These are phyloP conservation scores for Houttuynia cordata DNA, from an alignment of 164 flowering plant species.

Conservation along the genomic window DNA sequence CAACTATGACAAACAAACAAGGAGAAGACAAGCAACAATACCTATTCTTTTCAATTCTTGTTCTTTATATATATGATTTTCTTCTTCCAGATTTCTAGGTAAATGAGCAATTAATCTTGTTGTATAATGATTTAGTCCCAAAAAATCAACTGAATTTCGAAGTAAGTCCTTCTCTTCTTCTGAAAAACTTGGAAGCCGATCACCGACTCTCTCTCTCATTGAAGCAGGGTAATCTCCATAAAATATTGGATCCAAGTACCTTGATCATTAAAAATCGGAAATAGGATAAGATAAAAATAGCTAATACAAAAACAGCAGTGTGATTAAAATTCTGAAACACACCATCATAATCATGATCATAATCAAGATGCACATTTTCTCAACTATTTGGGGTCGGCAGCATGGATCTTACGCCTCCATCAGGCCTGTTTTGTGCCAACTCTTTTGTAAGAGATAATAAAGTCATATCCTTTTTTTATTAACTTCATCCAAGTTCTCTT, in stretches of 20 bases:
- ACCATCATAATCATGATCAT: too few relatives aligned
- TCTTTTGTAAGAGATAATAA: too few relatives aligned
- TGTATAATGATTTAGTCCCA: constrained; percentile 90
- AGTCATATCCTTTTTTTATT: too few relatives aligned
- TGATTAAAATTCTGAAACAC: background rate
- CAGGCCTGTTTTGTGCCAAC: too few relatives aligned
- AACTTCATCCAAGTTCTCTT: too few relatives aligned
- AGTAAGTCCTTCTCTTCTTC: constrained; percentile 52
- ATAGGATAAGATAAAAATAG: background rate
- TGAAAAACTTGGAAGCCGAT: constrained; percentile 62
- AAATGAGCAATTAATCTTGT: constrained; percentile 54
- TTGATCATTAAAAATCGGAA: constrained; percentile 7
- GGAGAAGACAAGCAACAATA: constrained; percentile 9
- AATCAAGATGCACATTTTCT: too few relatives aligned
- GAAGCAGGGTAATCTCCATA: constrained; percentile 70
- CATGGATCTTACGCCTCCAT: too few relatives aligned
- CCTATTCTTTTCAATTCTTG: constrained; percentile 64
- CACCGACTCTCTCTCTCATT: constrained; percentile 70
- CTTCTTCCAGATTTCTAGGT: constrained; percentile 24
- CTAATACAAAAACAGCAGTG: background rate
- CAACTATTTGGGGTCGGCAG: too few relatives aligned
- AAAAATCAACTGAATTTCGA: constrained; percentile 47
- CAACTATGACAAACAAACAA: background rate
- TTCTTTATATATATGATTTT: constrained; percentile 31
- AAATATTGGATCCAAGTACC: constrained; percentile 77